Percentiles rank a stretch among this genome's conserved stretches.
These are phyloP conservation scores for Penicillium pulvis DNA, from an alignment of 495 filamentous ascomycete genomes.

Conservation along the genomic window DNA sequence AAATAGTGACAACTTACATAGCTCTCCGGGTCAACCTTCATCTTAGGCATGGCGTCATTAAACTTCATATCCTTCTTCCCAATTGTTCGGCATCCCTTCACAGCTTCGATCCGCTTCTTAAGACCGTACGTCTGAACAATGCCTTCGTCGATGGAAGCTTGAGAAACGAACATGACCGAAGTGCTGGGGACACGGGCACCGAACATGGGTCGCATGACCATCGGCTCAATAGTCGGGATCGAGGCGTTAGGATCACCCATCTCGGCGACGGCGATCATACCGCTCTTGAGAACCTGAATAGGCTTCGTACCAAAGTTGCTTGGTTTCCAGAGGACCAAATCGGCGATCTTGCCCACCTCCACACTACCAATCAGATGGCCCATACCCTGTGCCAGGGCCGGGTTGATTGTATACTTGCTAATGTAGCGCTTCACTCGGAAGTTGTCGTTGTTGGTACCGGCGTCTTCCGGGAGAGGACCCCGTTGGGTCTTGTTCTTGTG, in stretches of 20 bases:
- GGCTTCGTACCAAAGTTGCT: slow-evolving; percentile 91
- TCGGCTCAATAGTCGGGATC: slow-evolving; percentile 86
- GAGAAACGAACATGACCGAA: slow-evolving; percentile 82
- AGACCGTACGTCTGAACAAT: slow-evolving; percentile 71
- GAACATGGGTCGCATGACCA: slow-evolving; percentile 88
- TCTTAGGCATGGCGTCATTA: slow-evolving; percentile 85
- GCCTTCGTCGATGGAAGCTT: slow-evolving; percentile 66
- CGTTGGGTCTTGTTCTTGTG: slow-evolving; percentile 96
- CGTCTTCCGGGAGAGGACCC: slow-evolving; percentile 74
- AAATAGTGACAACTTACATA: slow-evolving; percentile 54
- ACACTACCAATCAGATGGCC: slow-evolving; percentile 83
- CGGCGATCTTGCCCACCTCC: slow-evolving; percentile 89
- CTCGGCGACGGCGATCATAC: slow-evolving; percentile 81
- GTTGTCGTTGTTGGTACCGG: slow-evolving; percentile 84
- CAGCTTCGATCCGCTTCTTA: slow-evolving; percentile 77
- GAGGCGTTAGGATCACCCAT: slow-evolving; percentile 97
- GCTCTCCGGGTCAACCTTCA: slow-evolving; percentile 91
- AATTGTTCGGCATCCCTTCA: slow-evolving; percentile 76
- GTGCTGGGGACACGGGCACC: slow-evolving; percentile 68
- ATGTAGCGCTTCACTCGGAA: slow-evolving; percentile 92
- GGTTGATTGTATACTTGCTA: slow-evolving; percentile 97
- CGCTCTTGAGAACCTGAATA: slow-evolving; percentile 79
- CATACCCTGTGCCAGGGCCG: slow-evolving; percentile 93
- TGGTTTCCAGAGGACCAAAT: slow-evolving; percentile 88
- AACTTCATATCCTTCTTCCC: slow-evolving; percentile 93